These are phyloP conservation scores for Penicillium sp. DNA, from an alignment of 2,329 filamentous ascomycete genomes.

Conservation along the genomic window DNA sequence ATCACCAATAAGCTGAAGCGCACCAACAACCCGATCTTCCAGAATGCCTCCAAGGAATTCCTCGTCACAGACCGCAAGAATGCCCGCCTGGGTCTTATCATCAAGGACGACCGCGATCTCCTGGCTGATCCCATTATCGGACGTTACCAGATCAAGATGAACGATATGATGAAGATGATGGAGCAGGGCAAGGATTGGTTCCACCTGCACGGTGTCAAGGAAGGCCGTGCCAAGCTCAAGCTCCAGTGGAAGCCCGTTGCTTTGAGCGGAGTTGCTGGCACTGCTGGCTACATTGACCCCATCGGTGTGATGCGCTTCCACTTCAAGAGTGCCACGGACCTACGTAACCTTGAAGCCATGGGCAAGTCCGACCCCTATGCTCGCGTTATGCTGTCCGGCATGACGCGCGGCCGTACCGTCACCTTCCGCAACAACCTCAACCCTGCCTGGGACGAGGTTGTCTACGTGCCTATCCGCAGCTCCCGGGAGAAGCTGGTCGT, in stretches of 20 bases:
- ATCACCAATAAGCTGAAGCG: conserved; percentile 90
- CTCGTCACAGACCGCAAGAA: conserved; percentile 91
- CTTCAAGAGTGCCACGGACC: conserved; percentile 77
- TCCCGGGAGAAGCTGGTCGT: conserved; percentile 78
- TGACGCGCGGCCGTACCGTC: conserved; percentile 88
- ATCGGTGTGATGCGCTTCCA: conserved; percentile 95
- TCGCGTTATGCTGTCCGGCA: conserved; percentile 82
- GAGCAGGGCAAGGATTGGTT: conserved; percentile 96
- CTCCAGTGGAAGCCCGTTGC: conserved; percentile 95
- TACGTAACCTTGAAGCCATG: conserved; percentile 91
- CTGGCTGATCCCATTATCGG: conserved; percentile 80
- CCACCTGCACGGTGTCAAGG: conserved; percentile 76
- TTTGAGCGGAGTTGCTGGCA: conserved; percentile 72
- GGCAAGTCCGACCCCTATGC: conserved; percentile 97
- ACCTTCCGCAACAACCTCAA: conserved; percentile 96
- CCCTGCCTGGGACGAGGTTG: conserved; percentile 92
- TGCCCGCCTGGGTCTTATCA: conserved; percentile 84
- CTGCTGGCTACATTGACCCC: conserved; percentile 87
- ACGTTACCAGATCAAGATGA: conserved; percentile 91
- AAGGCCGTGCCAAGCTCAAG: conserved; percentile 84
- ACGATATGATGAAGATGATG: conserved; percentile 89
- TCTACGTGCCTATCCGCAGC: conserved; percentile 90
- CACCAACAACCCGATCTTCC: conserved; percentile 96
- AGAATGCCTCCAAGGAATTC: conserved; percentile 88
- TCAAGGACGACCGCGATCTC: conserved; percentile 94